Percentiles rank a stretch among this genome's conserved stretches.
phyloP scores from a whole-genome alignment of 2,329 filamentous ascomycete species.

The Paecilomyces formosus region DNA sequence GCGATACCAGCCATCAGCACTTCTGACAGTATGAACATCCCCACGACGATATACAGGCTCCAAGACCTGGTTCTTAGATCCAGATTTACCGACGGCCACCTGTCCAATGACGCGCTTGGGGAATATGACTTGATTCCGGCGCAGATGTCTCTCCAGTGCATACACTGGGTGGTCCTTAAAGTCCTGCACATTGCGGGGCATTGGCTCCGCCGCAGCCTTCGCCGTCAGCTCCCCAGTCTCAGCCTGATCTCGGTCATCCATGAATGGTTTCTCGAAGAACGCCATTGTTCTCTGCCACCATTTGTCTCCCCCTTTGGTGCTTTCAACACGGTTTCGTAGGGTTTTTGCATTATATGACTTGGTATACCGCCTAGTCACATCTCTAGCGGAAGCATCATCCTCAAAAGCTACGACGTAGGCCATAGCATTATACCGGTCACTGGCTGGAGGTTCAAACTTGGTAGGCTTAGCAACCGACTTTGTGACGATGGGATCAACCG shows the following conservation, averaged over 20 bases:
- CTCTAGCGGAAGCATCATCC: constrained; percentile 66
- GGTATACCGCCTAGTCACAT: constrained; percentile 81
- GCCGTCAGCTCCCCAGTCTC: constrained; percentile 71
- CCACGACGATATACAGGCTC: constrained; percentile 76
- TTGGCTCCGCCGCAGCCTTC: constrained; percentile 66
- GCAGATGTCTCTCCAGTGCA: constrained; percentile 77
- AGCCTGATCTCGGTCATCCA: constrained; percentile 67
- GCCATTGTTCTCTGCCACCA: constrained; percentile 49
- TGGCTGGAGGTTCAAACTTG: constrained; percentile 74
- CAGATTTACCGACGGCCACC: constrained; percentile 48
- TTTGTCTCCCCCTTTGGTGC: constrained; percentile 44
- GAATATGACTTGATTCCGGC: constrained; percentile 72
- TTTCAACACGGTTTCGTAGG: constrained; percentile 70
- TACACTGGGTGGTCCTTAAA: constrained; percentile 81
- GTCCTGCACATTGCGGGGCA: constrained; percentile 78
- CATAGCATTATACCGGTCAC: constrained; percentile 68
- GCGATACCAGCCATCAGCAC: constrained; percentile 84
- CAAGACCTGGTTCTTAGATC: constrained; percentile 43
- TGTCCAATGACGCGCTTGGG: constrained; percentile 69
- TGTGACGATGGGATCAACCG: constrained; percentile 79
- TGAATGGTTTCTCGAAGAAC: constrained; percentile 34
- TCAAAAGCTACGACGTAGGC: constrained; percentile 82
- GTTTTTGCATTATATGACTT: constrained; percentile 91
- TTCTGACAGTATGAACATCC: constrained; percentile 72
- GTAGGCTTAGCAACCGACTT: constrained; percentile 67